Conservation (phyloP, 2,329 filamentous ascomycete species). For the Tolypocladium guangdongense region DNA sequence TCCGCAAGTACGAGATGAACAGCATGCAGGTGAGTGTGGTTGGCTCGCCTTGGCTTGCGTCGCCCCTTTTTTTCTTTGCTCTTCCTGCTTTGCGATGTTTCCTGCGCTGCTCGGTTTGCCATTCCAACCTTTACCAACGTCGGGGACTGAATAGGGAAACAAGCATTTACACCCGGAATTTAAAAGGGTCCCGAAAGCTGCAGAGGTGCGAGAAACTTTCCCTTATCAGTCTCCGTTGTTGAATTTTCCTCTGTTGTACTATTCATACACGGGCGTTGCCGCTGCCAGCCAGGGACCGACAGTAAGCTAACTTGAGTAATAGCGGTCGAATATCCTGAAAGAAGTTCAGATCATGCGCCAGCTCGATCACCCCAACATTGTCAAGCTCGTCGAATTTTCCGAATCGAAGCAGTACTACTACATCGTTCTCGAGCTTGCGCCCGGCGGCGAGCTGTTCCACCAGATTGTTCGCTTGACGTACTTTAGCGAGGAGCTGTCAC, state of each 20-base stretch:
- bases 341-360: conserved; percentile 99
- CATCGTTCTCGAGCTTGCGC: conserved; percentile 89
- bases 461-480: conserved; percentile 97
- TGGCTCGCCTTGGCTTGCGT: conserved; percentile 5
- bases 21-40: conserved; percentile 81
- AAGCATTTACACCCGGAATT: conserved; percentile 93
- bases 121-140: conserved; percentile 42
- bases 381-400: conserved; percentile 86
- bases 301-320: conserved; percentile 16
- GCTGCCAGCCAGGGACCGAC: not conserved
- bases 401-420: conserved; percentile 96
- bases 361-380: conserved; percentile 90
- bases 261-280: not conserved
- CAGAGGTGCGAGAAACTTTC: conserved; percentile 71
- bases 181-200: conserved; percentile 87
- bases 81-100: conserved; percentile 5
- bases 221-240: conserved; percentile 22
- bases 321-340: conserved; percentile 96
- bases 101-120: conserved; percentile 12
- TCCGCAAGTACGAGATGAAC: conserved; percentile 98
- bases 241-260: conserved; percentile 2
- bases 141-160: conserved; percentile 57
- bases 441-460: conserved; percentile 93
- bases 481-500: conserved; percentile 90
- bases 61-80: conserved; percentile 8